Base-by-base conservation (phyloP, 495 filamentous ascomycete genomes). In the Apodospora peruviana region DNA sequence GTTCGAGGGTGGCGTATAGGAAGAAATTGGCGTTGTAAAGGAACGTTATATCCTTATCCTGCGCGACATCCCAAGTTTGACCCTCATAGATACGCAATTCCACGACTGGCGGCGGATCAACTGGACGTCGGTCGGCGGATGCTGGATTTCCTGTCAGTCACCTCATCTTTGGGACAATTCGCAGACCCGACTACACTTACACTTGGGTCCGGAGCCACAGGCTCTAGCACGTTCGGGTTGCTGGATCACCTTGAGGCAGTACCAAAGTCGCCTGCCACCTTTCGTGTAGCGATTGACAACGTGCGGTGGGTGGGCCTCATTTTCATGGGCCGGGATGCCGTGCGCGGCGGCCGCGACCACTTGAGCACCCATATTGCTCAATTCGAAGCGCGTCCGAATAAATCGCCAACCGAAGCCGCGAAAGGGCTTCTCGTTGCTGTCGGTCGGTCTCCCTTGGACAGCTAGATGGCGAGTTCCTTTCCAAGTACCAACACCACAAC, bases 11-110 rank as follows among this genome's bases (percentile, higher is more conserved):
- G 7, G 90, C 90, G 59, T 87, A 98, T 43, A 96, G 86, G 71
- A 98, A 96, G 78, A 96, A 98, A 68, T 95, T 95, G 60, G 91
- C 91, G 60, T 95, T 91, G 70, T 96, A 90, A 48, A 81, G 75
- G 63, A 93, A 95, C 5, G 93, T 97, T 58, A 96, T 86, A 56
- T 93, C 87, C 47, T 81, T 82, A 45, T 91, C 84, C 46, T 80
- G 80, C 38, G 72, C 75, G 37, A 57, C 58, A 44, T 73, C 68
- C 52, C 70, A 71, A 0, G 58, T 66, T n/a, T 86, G 81, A 21
- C 86, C 89, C 60, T 95, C 86, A 53, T 82, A 90, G 41, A 98
- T 85, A 44, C 84, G 86, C 44, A 98, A 69, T 66, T 94, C 88
- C n/a, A 97, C 90, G 27, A 98, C 91, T 7, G 93, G 93, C 17